Conservation (phyloP, 176 grass and related monocot genomes). For the Bolboschoenus planiculmis region DNA sequence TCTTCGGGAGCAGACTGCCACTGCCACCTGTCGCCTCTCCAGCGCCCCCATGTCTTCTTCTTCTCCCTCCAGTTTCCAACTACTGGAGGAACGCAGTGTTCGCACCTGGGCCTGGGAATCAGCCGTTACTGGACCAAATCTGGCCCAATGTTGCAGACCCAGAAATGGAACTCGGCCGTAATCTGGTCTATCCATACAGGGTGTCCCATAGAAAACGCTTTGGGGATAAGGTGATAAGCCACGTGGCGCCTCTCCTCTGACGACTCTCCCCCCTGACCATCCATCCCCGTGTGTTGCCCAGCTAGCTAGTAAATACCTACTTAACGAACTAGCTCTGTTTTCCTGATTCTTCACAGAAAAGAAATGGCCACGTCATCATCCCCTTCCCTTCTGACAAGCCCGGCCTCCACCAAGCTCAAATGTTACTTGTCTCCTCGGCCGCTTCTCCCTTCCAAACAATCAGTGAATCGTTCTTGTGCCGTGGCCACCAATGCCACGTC, state of each 20-base stretch:
- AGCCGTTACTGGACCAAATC: not conserved
- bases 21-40: conserved; percentile 12
- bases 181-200: conserved; percentile 11
- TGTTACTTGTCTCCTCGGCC: not conserved
- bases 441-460: not conserved
- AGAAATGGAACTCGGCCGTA: not conserved
- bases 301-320: not conserved
- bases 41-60: not conserved
- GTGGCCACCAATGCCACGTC: not conserved
- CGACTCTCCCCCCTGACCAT: not conserved
- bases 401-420: not conserved
- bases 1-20: not conserved
- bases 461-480: not conserved
- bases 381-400: conserved; percentile 3
- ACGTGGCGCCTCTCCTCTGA: conserved; percentile 9
- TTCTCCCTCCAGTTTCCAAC: not conserved
- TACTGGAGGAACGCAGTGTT: not conserved
- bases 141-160: not conserved
- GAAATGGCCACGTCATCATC: conserved; percentile 11
- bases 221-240: conserved; percentile 26
- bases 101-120: not conserved
- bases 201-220: not conserved
- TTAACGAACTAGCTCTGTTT: not conserved
- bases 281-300: not conserved
- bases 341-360: conserved; percentile 5